Evolutionary conservation across 1,284 basidiomycete species (phyloP), one percentile per base, ranked within the genome.

Genomic region (Ustilago nuda): DNA sequence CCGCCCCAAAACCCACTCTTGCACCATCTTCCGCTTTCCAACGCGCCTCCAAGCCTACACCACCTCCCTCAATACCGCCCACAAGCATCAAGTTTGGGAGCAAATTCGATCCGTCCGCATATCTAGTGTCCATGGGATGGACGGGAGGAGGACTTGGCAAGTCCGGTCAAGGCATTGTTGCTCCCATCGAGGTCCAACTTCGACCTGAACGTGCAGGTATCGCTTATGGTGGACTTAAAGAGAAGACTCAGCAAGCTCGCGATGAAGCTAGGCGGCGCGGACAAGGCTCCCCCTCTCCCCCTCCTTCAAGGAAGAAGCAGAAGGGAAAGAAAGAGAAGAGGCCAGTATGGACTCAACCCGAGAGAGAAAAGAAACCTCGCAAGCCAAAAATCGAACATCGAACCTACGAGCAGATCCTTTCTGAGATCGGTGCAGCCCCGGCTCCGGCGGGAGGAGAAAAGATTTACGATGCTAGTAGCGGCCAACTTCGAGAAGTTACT

Each of bases 291-390:
- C 56, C 59, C 0, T 57, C 65, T 1, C 72, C 78, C 13, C 61
- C 61, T 39, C 23, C 39, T 61, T 5, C 32, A 60, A 50, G 27
- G 41, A 41, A 36, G 48, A 35, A 27, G 35, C 60, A 88, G 90
- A 78, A 90, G 90, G 53, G 90, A 89, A 0, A 65, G 15, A 48
- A 66, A n/a, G 37, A 67, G 52, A 27, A 53, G 23, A 27, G 23
- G 3, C 23, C 23, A 58, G 78, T 68, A 11, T 84, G 83, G 83
- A 80, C 76, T 7, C 32, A 62, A 27, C 53, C 61, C 15, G 60
- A 62, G 41, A n/a, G 52, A 23, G 71, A 79, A 33, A 68, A 56
- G 30, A 82, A 82, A 59, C 75, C 77, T 3, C 62, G 82, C 3
- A 81, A 75, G 52, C 78, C 81, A 6, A 78, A 66, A 23, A 64